Evolutionary conservation across 2,329 filamentous ascomycete genomes (phyloP), one percentile per base, ranked within the genome.

Genomic region (Aspergillus hiratsukae): DNA sequence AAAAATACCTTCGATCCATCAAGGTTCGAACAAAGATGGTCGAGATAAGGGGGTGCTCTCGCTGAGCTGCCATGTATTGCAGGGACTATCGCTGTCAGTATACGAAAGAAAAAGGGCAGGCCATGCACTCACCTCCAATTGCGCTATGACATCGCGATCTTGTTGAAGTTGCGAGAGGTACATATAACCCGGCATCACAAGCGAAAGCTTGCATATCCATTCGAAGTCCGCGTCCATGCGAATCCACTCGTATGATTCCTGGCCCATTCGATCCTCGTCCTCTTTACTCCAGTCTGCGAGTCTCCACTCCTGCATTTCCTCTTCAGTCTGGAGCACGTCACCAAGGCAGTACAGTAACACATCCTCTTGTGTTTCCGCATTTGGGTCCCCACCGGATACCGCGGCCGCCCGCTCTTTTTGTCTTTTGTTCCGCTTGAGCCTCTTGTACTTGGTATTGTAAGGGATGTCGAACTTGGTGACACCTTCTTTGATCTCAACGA

Each of bases 391-490:
- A 55, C 81, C 88, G 46, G 78, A 82, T 25, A 80, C 84, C 51
- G 82, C 85, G 41, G 83, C 82, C 23, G 83, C 85, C 58, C 90
- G 86, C 71, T 96, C 90, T 70, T 91, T 91, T 70, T 93, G 86
- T 31, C 89, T 81, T 48, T 88, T 85, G 57, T 89, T 97, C 49
- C 92, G 83, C 78, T 99, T 99, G 2, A 99, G 81, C 8, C 95
- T 87, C 77, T 97, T 99, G 77, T 99, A 99, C 72, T 99, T 99
- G 0, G 94, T 99, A 67, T 97, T 97, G 76, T 99, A 99, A 0
- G 93, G 92, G 58, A 99, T 97, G 60, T 97, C 92, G 58, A 97
- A 89, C 69, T 88, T 90, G 2, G 89, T 90, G 14, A 85, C 83
- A 28, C 88, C 87, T 64, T 97, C 91, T 58, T 91, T 91, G 69